Conservation (phyloP, 345 rosid species). For the Turnera subulata region DNA sequence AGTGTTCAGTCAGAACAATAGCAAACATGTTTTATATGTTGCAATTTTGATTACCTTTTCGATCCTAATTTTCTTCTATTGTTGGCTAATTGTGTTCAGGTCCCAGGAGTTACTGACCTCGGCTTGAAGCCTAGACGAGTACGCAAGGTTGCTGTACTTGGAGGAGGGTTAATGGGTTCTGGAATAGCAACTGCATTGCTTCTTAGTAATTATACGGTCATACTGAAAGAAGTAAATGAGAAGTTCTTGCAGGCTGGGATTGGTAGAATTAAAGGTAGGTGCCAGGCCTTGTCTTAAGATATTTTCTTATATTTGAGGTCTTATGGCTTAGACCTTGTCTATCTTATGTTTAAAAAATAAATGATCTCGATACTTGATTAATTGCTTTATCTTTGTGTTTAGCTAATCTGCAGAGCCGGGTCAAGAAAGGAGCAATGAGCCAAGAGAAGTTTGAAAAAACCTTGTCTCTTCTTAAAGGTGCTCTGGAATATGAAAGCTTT, state of each 20-base stretch:
- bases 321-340: background rate
- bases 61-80: background rate
- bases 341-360: slow-evolving; percentile 7
- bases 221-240: slow-evolving; percentile 86
- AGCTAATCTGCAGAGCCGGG: too few relatives aligned
- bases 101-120: slow-evolving; percentile 83
- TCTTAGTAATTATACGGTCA: slow-evolving; percentile 73
- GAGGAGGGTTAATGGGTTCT: too few relatives aligned
- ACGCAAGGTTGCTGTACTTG: slow-evolving; percentile 80
- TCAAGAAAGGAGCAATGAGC: slow-evolving; percentile 80
- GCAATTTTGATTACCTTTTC: too few relatives aligned
- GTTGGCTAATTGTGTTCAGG: too few relatives aligned
- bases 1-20: too few relatives aligned
- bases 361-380: slow-evolving; percentile 9
- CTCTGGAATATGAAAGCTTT: slow-evolving; percentile 78
- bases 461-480: slow-evolving; percentile 66
- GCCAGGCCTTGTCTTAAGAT: background rate
- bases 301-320: background rate
- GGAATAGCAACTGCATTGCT: slow-evolving; percentile 84
- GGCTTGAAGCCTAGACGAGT: slow-evolving; percentile 69
- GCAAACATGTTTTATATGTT: too few relatives aligned
- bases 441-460: slow-evolving; percentile 77
- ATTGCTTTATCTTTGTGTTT: slow-evolving; percentile 15
- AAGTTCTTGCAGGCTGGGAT: slow-evolving; percentile 86
- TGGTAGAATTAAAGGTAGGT: slow-evolving; percentile 72